Percentiles rank a stretch among this genome's conserved stretches.
phyloP scores from a whole-genome alignment of 2,329 filamentous ascomycete genomes.

The Fusarium robinianum region DNA sequence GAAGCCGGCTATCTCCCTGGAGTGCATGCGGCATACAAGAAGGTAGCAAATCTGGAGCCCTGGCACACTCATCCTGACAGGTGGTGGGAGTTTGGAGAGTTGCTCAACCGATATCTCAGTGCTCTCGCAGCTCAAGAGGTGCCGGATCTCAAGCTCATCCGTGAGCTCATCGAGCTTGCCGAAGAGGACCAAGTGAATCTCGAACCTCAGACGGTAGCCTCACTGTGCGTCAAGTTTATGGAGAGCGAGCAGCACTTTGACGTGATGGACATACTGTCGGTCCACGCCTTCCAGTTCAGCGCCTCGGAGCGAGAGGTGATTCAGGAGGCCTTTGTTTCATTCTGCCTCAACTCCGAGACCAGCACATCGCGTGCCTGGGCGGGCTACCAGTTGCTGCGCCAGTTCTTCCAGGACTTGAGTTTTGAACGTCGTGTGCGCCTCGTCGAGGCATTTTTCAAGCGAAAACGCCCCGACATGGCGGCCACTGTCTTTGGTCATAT shows the following conservation, averaged over 20 bases:
- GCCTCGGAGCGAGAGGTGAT: conserved; percentile 70
- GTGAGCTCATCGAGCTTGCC: conserved; percentile 72
- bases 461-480: conserved; percentile 81
- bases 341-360: conserved; percentile 65
- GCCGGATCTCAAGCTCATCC: conserved; percentile 71
- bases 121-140: conserved; percentile 65
- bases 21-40: conserved; percentile 67
- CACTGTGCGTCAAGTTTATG: conserved; percentile 75
- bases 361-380: conserved; percentile 68
- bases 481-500: conserved; percentile 89
- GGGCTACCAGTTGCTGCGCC: conserved; percentile 66
- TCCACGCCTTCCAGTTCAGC: conserved; percentile 72
- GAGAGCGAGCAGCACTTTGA: conserved; percentile 77
- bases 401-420: conserved; percentile 69
- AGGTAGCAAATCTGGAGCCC: conserved; percentile 39
- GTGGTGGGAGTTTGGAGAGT: conserved; percentile 57
- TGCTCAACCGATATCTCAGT: conserved; percentile 73
- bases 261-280: conserved; percentile 79
- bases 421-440: conserved; percentile 67
- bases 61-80: conserved; percentile 51
- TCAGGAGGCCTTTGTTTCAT: conserved; percentile 66
- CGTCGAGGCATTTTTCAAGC: conserved; percentile 82
- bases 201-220: conserved; percentile 73
- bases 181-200: conserved; percentile 72
- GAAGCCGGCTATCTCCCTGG: conserved; percentile 72